Base-by-base conservation (phyloP, 805 yeast species). In the Naumovozyma castellii region DNA sequence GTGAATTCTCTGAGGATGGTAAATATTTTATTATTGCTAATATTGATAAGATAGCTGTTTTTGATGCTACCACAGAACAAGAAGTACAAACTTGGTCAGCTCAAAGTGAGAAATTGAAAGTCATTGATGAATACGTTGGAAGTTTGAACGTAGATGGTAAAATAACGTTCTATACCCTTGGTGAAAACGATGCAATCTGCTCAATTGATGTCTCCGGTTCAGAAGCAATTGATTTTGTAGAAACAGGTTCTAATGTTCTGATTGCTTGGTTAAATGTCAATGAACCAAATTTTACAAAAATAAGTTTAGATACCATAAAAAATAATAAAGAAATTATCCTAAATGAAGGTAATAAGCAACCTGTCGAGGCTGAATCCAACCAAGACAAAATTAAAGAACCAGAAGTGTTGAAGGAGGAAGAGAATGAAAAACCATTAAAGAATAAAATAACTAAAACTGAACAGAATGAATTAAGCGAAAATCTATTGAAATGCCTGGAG, bases 201-300 rank as follows among this genome's bases (percentile, higher is more conserved):
- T 42, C 44, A 34, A 50, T 64, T 17, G 51, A 48, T 25, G 56
- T 53, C 13, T 35, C 35, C 33, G 53, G 47, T 10, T 50, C 60
- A 4, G 56, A 52, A 22, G 53, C 61, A 15, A 43, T 55, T 5
- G 59, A 56, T 33, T 53, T 56, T 29, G 43, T 44, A 18, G 38
- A 42, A 22, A 27, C 49, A 3, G 43, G 46, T 8, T 37, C 44
- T 8, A 43, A 43, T 12, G 34, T 62, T 3, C 43, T 65, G 27
- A 37, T 65, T 3, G 60, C 69, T 13, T 66, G 68, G 67, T 47
- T 57, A 15, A 57, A 56, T 40, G 67, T 60, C 2, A 56, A 67
- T 36, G 69, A 64, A 41, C 70, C 71, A 29, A 59, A 56, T 38
- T 64, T 67, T 39, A 54, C 57, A 39, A 22, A 51, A 1, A 44